Base-by-base conservation (phyloP, 305 asterid genomes). In the Salvia sclarea region DNA sequence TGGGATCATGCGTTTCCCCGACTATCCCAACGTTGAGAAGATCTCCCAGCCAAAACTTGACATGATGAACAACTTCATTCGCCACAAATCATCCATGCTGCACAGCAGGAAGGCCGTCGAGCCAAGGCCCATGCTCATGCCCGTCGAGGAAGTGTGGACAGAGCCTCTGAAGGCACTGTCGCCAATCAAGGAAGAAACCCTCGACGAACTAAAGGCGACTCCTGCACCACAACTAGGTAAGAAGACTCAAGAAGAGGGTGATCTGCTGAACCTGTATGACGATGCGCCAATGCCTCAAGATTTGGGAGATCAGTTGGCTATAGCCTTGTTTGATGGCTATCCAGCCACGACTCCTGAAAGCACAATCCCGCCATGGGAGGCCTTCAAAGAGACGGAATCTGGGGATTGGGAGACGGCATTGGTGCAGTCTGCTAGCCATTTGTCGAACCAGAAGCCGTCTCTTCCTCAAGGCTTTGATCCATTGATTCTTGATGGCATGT, bases 401-500 rank as follows among this genome's bases (percentile, higher is more conserved):
- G 90, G 79, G 17, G 91, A 93, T 41, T 90, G 98, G 98, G 97
- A 92, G 38, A 73, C 76, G 1, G 82, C 87, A 1, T 76, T 92
- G 1, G 87, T 90, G 43, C 87, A 86, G 48, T 78, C 98, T 0
- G 85, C 84, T 2, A 92, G 95, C 72, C 89, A 88, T 43, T 66
- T 86, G 64, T 80, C 87, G 6, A 85, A 79, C 86, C 93, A 82
- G 70, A 79, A 74, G 61, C 61, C 81, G 9, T 62, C 88, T 7
- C 78, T 88, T 5, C 85, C 93, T 0, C 79, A 86, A n/a, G 96
- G 97, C 6, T 78, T 90, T 2, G 85, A 83, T 38, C 64, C 82
- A 4, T 52, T 83, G 68, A 43, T 71, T 76, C 86, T 90, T 3
- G 85, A 90, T 30, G 81, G 88, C 8, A 85, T 90, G 95, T 86